phyloP scores from a whole-genome alignment of 2,329 filamentous ascomycete genomes.

The Zymoseptoria pseudotritici region DNA sequence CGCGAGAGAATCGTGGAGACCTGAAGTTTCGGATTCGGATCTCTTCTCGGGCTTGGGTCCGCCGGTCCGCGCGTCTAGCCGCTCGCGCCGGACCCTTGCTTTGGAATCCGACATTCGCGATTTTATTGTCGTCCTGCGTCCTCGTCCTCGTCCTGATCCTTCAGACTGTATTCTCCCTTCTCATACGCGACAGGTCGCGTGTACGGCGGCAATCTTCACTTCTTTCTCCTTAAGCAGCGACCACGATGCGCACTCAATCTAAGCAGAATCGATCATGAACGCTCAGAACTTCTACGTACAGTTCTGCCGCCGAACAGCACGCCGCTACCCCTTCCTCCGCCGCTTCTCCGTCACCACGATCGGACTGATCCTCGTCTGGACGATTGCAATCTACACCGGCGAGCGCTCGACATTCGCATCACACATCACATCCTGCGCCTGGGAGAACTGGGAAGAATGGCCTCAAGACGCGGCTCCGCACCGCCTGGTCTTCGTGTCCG shows the following conservation, averaged over 20 bases:
- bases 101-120: neutral
- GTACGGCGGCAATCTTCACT: neutral
- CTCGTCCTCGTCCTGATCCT: neutral
- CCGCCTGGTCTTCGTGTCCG: conserved; percentile 74
- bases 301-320: conserved; percentile 14
- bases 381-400: conserved; percentile 72
- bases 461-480: conserved; percentile 72
- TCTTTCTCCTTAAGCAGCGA: neutral
- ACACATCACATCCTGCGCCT: conserved; percentile 65
- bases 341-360: conserved; percentile 17
- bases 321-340: conserved; percentile 21
- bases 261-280: conserved; percentile 4
- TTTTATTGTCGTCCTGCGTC: neutral
- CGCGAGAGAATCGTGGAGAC: neutral
- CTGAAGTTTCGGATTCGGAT: neutral
- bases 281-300: conserved; percentile 15
- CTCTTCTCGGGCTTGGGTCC: neutral
- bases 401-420: conserved; percentile 71
- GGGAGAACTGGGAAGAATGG: conserved; percentile 90
- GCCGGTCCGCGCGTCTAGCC: neutral
- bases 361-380: conserved; percentile 51
- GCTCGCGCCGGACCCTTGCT: neutral
- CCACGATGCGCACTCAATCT: neutral
- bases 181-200: neutral
- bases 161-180: neutral